Conservation (phyloP, 1,284 basidiomycete species). For the Tilletia horrida region DNA sequence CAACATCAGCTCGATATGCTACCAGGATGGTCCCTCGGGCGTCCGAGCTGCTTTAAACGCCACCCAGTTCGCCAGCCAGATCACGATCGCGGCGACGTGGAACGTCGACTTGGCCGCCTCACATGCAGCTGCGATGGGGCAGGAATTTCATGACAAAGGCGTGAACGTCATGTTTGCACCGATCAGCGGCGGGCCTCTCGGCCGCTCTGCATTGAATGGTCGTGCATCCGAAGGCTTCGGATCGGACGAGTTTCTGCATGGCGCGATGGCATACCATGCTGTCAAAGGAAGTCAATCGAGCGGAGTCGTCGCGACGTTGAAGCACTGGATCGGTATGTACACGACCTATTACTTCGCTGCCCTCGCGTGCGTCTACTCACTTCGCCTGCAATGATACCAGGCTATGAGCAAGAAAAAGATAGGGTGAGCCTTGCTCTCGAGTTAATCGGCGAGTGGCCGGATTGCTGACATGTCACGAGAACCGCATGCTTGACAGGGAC, state of each 20-base stretch:
- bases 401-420: constrained; percentile 32
- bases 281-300: constrained; percentile 29
- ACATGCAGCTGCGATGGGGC: constrained; percentile 28
- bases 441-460: no score
- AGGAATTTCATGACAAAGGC: constrained; percentile 32
- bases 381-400: no score
- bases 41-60: constrained; percentile 28
- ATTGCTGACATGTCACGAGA: background rate
- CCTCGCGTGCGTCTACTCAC: no score
- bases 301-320: constrained; percentile 30
- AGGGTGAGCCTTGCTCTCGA: no score
- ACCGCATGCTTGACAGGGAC: no score
- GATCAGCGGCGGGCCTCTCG: constrained; percentile 54
- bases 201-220: constrained; percentile 29
- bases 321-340: constrained; percentile 28
- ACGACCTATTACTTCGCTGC: no score
- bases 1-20: constrained; percentile 30
- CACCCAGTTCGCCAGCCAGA: constrained; percentile 33
- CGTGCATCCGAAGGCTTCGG: constrained; percentile 35
- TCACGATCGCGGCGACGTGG: constrained; percentile 34
- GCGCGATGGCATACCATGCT: constrained; percentile 30
- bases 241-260: constrained; percentile 31
- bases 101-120: constrained; percentile 30
- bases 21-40: constrained; percentile 31
- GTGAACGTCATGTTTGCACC: constrained; percentile 36